These are phyloP conservation scores for Kokia cookei DNA, from an alignment of 441 rosid genomes.

Conservation along the genomic window DNA sequence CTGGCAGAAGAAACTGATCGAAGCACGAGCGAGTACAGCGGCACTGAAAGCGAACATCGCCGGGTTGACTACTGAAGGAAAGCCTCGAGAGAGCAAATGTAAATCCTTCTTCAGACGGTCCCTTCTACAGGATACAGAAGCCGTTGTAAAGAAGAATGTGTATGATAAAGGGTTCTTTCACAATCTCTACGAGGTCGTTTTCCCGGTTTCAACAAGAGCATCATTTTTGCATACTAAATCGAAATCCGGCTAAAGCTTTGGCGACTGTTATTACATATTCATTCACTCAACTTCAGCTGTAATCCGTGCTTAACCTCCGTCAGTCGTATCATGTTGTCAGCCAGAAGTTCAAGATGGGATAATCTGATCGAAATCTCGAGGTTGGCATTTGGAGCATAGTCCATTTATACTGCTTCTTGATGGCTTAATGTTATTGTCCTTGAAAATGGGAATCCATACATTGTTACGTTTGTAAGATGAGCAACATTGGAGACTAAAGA, in stretches of 20 bases:
- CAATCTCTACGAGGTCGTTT: slow-evolving; percentile 56
- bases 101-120: neutral
- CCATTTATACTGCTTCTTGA: neutral
- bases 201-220: slow-evolving; percentile 31
- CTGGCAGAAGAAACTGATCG: slow-evolving; percentile 44
- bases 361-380: neutral
- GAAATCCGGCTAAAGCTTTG: neutral
- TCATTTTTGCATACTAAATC: neutral
- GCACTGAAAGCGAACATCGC: slow-evolving; percentile 5
- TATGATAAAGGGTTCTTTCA: slow-evolving; percentile 55
- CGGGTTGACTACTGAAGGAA: slow-evolving; percentile 32
- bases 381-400: neutral
- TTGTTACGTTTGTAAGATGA: neutral
- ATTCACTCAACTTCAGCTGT: neutral
- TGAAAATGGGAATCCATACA: neutral
- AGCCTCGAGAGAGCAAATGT: slow-evolving; percentile 45
- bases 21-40: slow-evolving; percentile 3
- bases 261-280: neutral
- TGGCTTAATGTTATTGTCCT: neutral
- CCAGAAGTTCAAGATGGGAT: neutral
- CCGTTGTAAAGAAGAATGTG: slow-evolving; percentile 37
- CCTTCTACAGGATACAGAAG: slow-evolving; percentile 8
- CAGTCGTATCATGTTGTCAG: neutral
- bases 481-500: neutral
- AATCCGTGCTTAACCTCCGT: neutral